Percentiles rank a stretch among this genome's conserved stretches.
Evolutionary conservation across 2,329 filamentous ascomycete genomes (phyloP).

Genomic region (Ophiobolus disseminans): DNA sequence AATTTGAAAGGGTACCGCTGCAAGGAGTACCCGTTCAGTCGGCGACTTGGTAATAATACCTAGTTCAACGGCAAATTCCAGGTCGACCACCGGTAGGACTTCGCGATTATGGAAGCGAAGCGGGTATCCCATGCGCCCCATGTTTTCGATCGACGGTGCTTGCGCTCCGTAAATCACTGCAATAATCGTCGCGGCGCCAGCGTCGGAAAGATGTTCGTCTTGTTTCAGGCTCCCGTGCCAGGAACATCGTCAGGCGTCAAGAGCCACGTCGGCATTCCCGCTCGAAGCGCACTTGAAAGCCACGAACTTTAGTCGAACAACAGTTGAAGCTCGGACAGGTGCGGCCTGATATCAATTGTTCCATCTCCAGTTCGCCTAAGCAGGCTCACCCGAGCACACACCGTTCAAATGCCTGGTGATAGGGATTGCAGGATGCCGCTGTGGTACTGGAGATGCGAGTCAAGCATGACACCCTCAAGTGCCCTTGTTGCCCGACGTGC

Average conservation of each 20-base stretch:
- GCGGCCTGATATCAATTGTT: background rate
- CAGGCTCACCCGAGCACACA: background rate
- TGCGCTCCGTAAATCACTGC: background rate
- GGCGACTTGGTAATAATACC: no score
- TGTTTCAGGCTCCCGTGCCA: conserved; percentile 2
- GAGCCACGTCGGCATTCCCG: background rate
- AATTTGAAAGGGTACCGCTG: no score
- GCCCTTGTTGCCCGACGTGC: background rate
- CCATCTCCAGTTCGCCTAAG: background rate
- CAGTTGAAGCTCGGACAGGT: background rate
- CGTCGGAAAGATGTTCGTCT: background rate
- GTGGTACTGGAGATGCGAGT: no score
- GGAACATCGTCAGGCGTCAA: background rate
- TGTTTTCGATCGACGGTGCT: background rate
- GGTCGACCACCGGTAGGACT: no score
- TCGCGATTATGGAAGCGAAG: background rate
- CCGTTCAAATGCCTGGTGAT: no score
- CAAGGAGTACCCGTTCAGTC: no score
- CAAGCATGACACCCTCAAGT: no score
- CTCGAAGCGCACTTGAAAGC: background rate
- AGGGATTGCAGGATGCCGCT: no score
- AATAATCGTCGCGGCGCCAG: background rate
- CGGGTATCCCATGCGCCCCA: background rate
- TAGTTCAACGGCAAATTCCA: background rate
- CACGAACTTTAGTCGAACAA: background rate